phyloP scores from a whole-genome alignment of 1,139 yeast species.

The Yamadazyma songkhlaensis region DNA sequence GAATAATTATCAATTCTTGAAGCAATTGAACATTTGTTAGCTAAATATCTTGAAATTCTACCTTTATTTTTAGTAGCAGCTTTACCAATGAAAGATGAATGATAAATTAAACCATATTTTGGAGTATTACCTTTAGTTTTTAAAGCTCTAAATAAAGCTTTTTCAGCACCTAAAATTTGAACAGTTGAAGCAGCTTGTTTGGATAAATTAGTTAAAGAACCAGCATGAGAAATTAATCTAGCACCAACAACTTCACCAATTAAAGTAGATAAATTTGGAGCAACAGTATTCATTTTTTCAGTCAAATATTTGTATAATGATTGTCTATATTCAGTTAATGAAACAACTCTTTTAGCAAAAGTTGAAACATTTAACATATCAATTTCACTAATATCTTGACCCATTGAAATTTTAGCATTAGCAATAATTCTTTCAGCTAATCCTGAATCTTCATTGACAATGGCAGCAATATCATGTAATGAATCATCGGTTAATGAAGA shows the following conservation, averaged over 20 bases:
- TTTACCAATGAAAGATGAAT: constrained; percentile 95
- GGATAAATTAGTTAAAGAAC: constrained; percentile 89
- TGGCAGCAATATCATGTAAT: constrained; percentile 83
- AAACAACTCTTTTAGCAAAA: constrained; percentile 92
- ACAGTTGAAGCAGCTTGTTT: constrained; percentile 99
- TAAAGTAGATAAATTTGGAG: constrained; percentile 92
- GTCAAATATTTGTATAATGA: constrained; percentile 84
- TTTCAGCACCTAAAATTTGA: constrained; percentile 98
- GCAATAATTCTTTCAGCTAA: constrained; percentile 88
- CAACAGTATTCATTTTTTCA: constrained; percentile 96
- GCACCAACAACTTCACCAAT: constrained; percentile 99
- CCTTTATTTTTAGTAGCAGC: constrained; percentile 98
- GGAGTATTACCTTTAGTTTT: constrained; percentile 99
- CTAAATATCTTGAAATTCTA: constrained; percentile 96
- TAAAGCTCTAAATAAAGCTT: constrained; percentile 96
- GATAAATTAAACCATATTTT: constrained; percentile 95
- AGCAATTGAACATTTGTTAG: constrained; percentile 98
- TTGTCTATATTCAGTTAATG: constrained; percentile 92
- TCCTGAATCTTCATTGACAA: constrained; percentile 90
- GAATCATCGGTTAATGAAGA: constrained; percentile 78
- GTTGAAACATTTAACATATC: constrained; percentile 85
- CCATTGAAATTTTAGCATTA: constrained; percentile 95
- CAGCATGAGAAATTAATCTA: constrained; percentile 95
- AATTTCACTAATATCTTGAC: constrained; percentile 89
- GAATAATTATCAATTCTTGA: constrained; percentile 96